Evolutionary conservation across 306 rosid species (phyloP), one percentile per base, ranked within the genome.

Genomic region (Vicia villosa): DNA sequence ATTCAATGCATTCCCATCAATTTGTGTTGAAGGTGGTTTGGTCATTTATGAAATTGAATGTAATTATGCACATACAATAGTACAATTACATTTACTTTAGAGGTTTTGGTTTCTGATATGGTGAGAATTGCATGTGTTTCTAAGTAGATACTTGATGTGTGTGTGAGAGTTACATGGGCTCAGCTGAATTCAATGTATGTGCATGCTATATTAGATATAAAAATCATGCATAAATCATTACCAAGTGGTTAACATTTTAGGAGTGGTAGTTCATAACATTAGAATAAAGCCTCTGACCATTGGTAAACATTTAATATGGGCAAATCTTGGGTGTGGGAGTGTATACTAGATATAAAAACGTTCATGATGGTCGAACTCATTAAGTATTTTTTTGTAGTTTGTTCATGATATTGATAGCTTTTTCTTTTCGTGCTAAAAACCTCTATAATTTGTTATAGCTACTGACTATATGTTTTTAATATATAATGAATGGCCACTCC

Each of bases 1-100:
- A 30, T 51, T 28, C 19, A 6, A 43, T 40, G 20, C 66, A 63
- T 14, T 22, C 49, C 41, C 32, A 37, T 34, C 55, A 26, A 54
- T 30, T 61, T 66, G 32, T 72, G 61, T 38, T 66, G 47, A 49
- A 78, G 68, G 63, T 15, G 30, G 47, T 65, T 30, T 45, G 26
- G 36, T 49, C n/a, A 5, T 58, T 28, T 63, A 34, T 66, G 26
- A 63, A 34, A 32, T 28, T 56, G 41, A n/a, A n/a, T 10, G 15
- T 47, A 34, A 5, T 70, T 12, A 59, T 49, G 77, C 42, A 28
- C 20, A 19, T 17, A 30, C 21, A 10, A 34, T 52, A 34, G 12
- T 69, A 62, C 55, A 7, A 52, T 42, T 59, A 10, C 24, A 56
- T 42, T 30, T 76, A 60, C 38, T 60, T 19, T n/a, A 28, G 37